Percentiles rank a stretch among this genome's conserved stretches.
Conservation (phyloP, 192 early-diverging fungal species). For the Backusella tuberculispora region DNA sequence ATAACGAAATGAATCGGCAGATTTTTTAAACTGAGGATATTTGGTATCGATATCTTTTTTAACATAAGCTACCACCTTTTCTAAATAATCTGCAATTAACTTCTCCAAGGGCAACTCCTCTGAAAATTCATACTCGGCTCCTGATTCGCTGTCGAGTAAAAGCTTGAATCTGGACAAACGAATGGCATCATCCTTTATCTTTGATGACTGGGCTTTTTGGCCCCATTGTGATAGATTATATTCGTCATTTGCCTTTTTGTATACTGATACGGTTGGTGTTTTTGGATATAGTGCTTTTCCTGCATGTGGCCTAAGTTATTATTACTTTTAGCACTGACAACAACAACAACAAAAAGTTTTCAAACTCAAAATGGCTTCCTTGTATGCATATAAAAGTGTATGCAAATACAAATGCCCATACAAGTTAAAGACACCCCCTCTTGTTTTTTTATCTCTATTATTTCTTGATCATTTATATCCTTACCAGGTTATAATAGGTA, state of each 20-base stretch:
- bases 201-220: neutral
- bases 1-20: constrained; percentile 8
- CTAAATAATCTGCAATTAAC: neutral
- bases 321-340: neutral
- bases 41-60: neutral
- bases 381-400: neutral
- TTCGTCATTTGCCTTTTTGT: neutral
- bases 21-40: neutral
- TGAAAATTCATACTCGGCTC: neutral
- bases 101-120: neutral
- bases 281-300: neutral
- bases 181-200: neutral
- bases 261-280: neutral
- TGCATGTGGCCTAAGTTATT: neutral
- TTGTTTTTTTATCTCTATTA: neutral
- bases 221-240: neutral
- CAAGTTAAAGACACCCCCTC: no score
- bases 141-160: neutral
- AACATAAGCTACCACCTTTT: neutral
- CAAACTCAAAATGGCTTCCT: no score
- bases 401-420: neutral
- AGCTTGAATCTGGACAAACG: neutral
- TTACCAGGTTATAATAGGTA: neutral
- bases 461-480: neutral
- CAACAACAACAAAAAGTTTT: no score